phyloP scores from a whole-genome alignment of 768 basidiomycete genomes.

The Cyclocybe aegerita region DNA sequence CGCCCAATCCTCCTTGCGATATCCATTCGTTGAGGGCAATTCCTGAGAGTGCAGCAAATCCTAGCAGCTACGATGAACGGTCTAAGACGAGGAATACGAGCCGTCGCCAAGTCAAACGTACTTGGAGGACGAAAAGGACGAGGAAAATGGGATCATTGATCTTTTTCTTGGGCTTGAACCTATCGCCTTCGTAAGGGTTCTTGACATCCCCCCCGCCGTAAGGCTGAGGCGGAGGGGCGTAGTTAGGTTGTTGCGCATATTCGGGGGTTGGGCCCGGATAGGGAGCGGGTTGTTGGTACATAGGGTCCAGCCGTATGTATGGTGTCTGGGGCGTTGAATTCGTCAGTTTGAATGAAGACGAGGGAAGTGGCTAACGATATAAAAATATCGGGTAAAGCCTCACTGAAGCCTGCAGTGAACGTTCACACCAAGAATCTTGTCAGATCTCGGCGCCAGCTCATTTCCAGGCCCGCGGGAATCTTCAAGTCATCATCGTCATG shows the following conservation, averaged over 20 bases:
- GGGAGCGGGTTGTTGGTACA: slow-evolving; percentile 26
- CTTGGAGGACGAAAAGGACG: slow-evolving; percentile 70
- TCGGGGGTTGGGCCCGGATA: slow-evolving; percentile 40
- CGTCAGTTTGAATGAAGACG: background rate
- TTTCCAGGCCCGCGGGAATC: too few relatives aligned
- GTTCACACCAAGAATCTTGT: too few relatives aligned
- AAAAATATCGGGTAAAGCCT: background rate
- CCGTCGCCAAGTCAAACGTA: slow-evolving; percentile 23
- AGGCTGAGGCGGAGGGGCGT: slow-evolving; percentile 22
- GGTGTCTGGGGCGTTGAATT: background rate
- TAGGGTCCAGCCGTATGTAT: slow-evolving; percentile 8
- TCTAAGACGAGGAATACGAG: background rate
- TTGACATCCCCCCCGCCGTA: slow-evolving; percentile 34
- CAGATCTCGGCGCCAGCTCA: too few relatives aligned
- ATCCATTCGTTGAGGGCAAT: slow-evolving; percentile 65
- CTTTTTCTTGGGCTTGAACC: slow-evolving; percentile 66
- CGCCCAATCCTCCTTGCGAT: slow-evolving; percentile 64
- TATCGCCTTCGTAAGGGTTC: slow-evolving; percentile 56
- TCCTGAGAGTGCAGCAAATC: slow-evolving; percentile 67
- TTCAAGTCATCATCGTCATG: too few relatives aligned
- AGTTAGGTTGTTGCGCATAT: slow-evolving; percentile 32
- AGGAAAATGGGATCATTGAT: slow-evolving; percentile 75
- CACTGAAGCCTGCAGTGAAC: too few relatives aligned
- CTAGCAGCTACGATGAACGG: slow-evolving; percentile 47
- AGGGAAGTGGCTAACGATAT: background rate